Conservation (phyloP, 148 eudicot species). For the Vaccinium darrowii region DNA sequence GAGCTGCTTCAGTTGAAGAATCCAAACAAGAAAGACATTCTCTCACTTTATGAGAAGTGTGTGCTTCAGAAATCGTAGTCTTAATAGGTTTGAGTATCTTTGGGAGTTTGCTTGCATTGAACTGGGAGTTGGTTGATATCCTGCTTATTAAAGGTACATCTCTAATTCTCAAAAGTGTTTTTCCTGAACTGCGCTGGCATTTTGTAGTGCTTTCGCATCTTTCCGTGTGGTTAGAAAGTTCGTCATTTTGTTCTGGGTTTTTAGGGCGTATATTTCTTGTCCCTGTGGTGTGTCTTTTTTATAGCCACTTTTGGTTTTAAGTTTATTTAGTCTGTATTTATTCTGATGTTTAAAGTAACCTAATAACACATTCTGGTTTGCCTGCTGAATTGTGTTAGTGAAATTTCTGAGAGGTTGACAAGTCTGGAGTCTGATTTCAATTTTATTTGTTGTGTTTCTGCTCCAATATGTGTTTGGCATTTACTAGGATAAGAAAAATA, state of each 20-base stretch:
- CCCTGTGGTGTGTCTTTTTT: background rate
- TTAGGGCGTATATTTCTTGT: background rate
- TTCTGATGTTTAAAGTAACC: background rate
- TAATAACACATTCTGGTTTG: background rate
- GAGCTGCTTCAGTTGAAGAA: conserved; percentile 77
- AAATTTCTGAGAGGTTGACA: background rate
- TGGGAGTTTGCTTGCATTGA: background rate
- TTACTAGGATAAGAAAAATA: background rate
- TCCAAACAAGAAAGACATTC: conserved; percentile 68
- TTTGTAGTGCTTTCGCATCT: background rate
- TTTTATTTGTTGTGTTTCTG: background rate
- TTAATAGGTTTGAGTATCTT: background rate
- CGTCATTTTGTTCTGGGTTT: background rate
- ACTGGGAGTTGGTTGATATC: background rate
- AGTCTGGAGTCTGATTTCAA: background rate
- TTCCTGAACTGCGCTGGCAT: background rate
- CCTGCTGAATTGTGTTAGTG: background rate
- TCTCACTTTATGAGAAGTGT: conserved; percentile 77
- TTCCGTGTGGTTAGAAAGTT: background rate
- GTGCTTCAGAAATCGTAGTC: conserved; percentile 54
- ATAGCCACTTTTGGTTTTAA: background rate
- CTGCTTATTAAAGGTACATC: background rate
- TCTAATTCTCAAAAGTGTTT: background rate
- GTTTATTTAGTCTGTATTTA: background rate
- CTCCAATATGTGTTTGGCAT: background rate